A percentile compares a stretch with the other conserved stretches of the same genome.
These are phyloP conservation scores for Prunella vulgaris DNA, from an alignment of 257 asterid genomes.

Conservation along the genomic window DNA sequence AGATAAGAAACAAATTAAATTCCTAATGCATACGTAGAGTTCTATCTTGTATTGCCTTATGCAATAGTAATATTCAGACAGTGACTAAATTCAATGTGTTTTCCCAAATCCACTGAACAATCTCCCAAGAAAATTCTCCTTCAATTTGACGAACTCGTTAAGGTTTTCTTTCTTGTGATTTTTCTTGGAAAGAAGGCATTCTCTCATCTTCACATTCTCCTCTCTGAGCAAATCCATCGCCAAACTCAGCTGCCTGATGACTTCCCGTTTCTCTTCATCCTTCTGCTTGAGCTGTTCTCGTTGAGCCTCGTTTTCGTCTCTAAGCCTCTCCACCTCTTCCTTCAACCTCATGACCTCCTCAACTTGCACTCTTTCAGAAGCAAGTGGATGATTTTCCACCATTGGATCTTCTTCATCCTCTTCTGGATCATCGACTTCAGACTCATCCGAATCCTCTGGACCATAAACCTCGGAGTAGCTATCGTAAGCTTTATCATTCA, in stretches of 20 bases:
- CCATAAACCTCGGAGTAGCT: conserved; percentile 77
- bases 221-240: conserved; percentile 68
- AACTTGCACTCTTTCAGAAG: conserved; percentile 24
- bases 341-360: conserved; percentile 32
- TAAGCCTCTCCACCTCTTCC: conserved; percentile 54
- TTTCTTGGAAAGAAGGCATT: conserved; percentile 25
- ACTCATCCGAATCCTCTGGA: conserved; percentile 50
- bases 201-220: conserved; percentile 54
- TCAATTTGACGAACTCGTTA: conserved; percentile 27
- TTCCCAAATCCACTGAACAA: conserved; percentile 45
- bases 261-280: conserved; percentile 91
- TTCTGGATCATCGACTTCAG: conserved; percentile 86
- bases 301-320: conserved; percentile 49
- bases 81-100: conserved; percentile 32
- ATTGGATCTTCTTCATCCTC: conserved; percentile 30
- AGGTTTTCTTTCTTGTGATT: conserved; percentile 37
- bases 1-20: not conserved
- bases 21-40: conserved; percentile 14
- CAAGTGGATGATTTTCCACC: not conserved
- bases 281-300: conserved; percentile 47
- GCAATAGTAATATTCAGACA: conserved; percentile 14
- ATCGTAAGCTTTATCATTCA: conserved; percentile 52
- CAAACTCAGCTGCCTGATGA: conserved; percentile 66
- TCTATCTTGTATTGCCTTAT: not conserved
- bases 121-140: conserved; percentile 55